Evolutionary conservation across 768 basidiomycete species (phyloP).

Genomic region (Lanmaoa pseudosensibilis): DNA sequence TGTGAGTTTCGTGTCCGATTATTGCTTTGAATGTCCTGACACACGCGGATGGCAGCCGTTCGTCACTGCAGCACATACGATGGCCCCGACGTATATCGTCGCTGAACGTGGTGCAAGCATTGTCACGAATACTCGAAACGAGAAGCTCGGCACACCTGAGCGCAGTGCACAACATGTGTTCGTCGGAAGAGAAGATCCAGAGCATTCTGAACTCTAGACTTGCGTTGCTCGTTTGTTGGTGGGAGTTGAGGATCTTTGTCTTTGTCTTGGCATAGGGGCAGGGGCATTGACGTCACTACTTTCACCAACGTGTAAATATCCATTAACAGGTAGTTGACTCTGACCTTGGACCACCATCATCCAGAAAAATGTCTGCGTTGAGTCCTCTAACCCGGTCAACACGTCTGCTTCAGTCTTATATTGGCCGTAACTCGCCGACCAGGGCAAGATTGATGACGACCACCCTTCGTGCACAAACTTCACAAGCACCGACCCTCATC

Average conservation of each 20-base stretch:
- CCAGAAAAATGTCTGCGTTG: neutral
- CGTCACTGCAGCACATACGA: no score
- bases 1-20: no score
- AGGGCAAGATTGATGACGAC: neutral
- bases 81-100: no score
- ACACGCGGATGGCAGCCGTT: no score
- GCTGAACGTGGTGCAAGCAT: no score
- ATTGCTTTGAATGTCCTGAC: no score
- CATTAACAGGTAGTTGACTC: neutral
- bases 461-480: neutral
- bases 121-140: no score
- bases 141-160: no score
- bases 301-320: neutral
- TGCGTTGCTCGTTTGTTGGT: neutral
- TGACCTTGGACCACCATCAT: neutral
- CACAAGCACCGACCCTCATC: slow-evolving; percentile 6
- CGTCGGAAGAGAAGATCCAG: neutral
- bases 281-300: slow-evolving; percentile 3
- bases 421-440: neutral
- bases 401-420: neutral
- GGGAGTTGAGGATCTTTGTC: neutral
- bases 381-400: neutral
- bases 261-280: neutral
- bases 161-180: no score
- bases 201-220: neutral